Evolutionary conservation across 2,329 filamentous ascomycete genomes (phyloP), one percentile per base, ranked within the genome.

Genomic region (Colletotrichum aenigma): DNA sequence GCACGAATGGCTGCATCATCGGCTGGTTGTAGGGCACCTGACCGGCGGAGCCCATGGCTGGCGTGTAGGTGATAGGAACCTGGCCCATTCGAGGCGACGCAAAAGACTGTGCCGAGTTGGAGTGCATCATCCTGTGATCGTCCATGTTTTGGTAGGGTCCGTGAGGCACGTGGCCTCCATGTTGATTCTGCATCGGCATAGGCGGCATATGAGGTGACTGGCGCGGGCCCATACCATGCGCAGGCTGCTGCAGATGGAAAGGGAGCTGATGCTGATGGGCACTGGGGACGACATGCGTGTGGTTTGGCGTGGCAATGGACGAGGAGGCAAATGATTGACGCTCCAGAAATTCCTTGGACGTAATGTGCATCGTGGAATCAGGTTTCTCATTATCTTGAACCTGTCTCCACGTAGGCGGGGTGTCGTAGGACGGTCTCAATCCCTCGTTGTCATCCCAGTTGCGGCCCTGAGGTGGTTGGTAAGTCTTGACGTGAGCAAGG

Each of bases 51-150:
- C 90, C 91, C 87, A 95, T 93, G 15, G 91, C 90, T 3, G 90
- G 91, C 24, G 91, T 91, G 79, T 96, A 96, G 4, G 91, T 91
- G 83, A 95, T 91, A 34, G 93, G 91, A 18, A 92, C 90, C 77
- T 93, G 93, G 67, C 92, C 90, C 79, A 96, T 90, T 66, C 96
- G 92, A 65, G 96, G 96, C 18, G 96, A 98, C 10, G 95, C 94
- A 83, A 95, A 97, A 4, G 95, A 95, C 80, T 96, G 95, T 5
- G 93, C 93, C 28, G 94, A 96, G 78, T 93, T 96, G 8, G 93
- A 94, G 74, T 94, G 95, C 86, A 97, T 94, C 94, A 98, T 98
- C 67, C 96, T 92, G 81, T 96, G 95, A 74, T 96, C 94, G 79
- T 98, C 96, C 79, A 93, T 92, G 75, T 92, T 93, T 80, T 93